A percentile compares a stretch with the other conserved stretches of the same genome.
phyloP scores from a whole-genome alignment of 257 asterid genomes.

The Forsythia suspensa region DNA sequence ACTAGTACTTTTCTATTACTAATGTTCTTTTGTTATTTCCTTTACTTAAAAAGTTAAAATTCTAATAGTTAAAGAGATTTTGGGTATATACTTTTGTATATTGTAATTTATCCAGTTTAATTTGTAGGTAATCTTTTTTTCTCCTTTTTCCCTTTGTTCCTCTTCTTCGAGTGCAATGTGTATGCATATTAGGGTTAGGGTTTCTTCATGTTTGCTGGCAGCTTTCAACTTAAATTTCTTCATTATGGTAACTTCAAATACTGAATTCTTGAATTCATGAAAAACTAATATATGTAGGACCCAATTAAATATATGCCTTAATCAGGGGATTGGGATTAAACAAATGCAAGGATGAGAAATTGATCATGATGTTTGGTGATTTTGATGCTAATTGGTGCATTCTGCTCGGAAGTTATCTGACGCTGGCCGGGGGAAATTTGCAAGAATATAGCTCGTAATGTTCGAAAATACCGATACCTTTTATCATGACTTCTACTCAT shows the following conservation, averaged over 20 bases:
- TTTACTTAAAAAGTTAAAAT: background rate
- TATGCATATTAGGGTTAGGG: background rate
- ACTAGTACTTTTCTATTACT: background rate
- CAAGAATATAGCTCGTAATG: background rate
- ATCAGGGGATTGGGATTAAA: background rate
- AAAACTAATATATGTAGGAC: background rate
- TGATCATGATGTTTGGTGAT: background rate
- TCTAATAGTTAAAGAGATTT: background rate
- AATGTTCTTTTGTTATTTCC: background rate
- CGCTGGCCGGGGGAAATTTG: background rate
- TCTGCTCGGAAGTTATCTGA: background rate
- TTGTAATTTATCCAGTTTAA: background rate
- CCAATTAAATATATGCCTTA: background rate
- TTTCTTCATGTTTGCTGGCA: background rate
- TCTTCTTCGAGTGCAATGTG: background rate
- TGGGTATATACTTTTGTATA: background rate
- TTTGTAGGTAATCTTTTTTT: background rate
- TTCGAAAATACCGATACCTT: background rate
- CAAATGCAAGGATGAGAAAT: background rate
- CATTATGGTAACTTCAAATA: background rate
- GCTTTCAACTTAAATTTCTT: background rate
- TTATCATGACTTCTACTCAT: background rate
- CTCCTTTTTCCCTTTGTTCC: background rate
- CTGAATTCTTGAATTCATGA: background rate
- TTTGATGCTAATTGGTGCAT: background rate